These are phyloP conservation scores for Pseudogymnoascus sp. DNA, from an alignment of 2,329 filamentous ascomycete species.

Conservation along the genomic window DNA sequence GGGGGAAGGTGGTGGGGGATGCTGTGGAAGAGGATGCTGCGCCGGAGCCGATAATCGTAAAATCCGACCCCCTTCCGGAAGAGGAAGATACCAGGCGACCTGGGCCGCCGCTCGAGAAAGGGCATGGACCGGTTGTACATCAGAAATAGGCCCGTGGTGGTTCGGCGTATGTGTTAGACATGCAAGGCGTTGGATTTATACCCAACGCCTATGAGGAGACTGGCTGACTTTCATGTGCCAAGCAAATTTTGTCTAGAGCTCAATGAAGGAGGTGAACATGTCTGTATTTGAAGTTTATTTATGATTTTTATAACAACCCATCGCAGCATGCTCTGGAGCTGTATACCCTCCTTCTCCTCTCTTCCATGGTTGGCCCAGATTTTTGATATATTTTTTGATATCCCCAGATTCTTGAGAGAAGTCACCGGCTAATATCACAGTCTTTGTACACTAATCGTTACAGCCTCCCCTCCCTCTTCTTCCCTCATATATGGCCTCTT, in stretches of 20 bases:
- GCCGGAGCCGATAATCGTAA: neutral
- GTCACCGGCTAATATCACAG: constrained; percentile 11
- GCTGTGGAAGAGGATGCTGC: neutral
- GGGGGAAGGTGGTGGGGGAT: neutral
- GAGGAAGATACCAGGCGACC: constrained; percentile 17
- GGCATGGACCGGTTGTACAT: constrained; percentile 25
- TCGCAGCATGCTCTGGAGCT: neutral
- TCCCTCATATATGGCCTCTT: neutral
- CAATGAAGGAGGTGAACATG: neutral
- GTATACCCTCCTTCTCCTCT: neutral
- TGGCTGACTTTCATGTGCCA: too few relatives aligned
- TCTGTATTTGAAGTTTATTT: neutral
- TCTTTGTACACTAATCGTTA: constrained; percentile 18
- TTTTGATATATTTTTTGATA: neutral
- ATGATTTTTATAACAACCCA: neutral
- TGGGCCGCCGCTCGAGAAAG: constrained; percentile 20
- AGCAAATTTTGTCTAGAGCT: neutral
- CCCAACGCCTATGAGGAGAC: neutral
- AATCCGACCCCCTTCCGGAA: neutral
- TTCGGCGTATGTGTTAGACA: neutral
- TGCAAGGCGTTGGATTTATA: neutral
- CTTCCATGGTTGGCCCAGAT: neutral
- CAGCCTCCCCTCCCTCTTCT: constrained; percentile 17
- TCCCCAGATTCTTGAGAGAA: constrained; percentile 10
- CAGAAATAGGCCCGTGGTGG: neutral